These are phyloP conservation scores for Penicillium verhagenii DNA, from an alignment of 495 filamentous ascomycete species.

Conservation along the genomic window DNA sequence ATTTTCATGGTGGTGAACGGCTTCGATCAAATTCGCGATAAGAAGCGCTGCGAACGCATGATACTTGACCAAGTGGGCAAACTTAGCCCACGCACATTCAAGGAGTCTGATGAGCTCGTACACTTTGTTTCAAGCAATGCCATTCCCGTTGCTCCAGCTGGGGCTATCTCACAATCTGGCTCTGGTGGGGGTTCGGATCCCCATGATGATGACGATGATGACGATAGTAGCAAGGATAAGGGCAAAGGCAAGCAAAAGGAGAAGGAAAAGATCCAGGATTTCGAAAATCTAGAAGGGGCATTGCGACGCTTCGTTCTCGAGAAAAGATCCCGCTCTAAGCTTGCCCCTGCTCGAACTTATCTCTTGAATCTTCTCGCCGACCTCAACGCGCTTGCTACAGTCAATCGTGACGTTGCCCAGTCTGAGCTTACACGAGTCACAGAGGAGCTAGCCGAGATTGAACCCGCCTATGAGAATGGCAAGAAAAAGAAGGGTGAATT, in stretches of 20 bases:
- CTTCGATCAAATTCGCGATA: conserved; percentile 90
- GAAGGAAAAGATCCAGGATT: conserved; percentile 81
- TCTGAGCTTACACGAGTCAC: conserved; percentile 82
- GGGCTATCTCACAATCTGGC: conserved; percentile 48
- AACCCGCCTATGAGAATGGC: conserved; percentile 80
- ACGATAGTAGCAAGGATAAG: conserved; percentile 43
- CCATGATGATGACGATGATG: conserved; percentile 53
- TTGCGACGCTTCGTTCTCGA: conserved; percentile 93
- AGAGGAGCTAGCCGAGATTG: conserved; percentile 75
- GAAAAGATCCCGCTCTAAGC: conserved; percentile 90
- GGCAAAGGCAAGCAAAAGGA: conserved; percentile 89
- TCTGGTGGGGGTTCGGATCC: conserved; percentile 50
- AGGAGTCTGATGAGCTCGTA: conserved; percentile 88
- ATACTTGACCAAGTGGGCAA: conserved; percentile 84
- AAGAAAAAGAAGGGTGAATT: conserved; percentile 80
- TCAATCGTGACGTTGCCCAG: conserved; percentile 85
- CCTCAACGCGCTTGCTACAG: conserved; percentile 73
- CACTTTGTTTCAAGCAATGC: conserved; percentile 98
- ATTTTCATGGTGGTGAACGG: conserved; percentile 99
- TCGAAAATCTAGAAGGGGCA: conserved; percentile 82
- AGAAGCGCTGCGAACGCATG: conserved; percentile 81
- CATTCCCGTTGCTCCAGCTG: conserved; percentile 68
- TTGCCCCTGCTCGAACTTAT: conserved; percentile 94
- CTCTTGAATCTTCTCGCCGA: conserved; percentile 91
- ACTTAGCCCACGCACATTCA: conserved; percentile 86